Evolutionary conservation across 2,329 filamentous ascomycete genomes (phyloP), one percentile per base, ranked within the genome.

Genomic region (Botryotinia globosa): DNA sequence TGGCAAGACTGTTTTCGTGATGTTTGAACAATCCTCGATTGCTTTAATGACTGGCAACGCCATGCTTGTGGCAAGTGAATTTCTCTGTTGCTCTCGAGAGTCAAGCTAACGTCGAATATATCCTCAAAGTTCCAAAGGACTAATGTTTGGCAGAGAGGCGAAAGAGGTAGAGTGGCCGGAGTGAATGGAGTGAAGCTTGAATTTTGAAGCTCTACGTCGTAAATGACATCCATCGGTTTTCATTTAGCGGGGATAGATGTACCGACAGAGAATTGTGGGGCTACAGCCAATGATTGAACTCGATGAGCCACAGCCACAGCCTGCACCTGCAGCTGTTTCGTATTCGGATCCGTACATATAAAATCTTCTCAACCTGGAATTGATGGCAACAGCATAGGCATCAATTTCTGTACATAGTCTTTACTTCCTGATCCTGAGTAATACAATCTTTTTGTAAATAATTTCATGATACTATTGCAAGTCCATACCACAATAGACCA

Each of bases 1-100:
- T 16, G 94, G 94, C 76, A 89, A 84, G 76, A 97, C 90, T 0
- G 92, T 92, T 78, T 89, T 88, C 76, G 86, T 84, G 82, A 90
- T 97, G 81, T 94, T 90, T 77, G 91, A 89, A 82, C 92, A 95
- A 76, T 97, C 93, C 75, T 86, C 83, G 20, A 96, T 84, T 54
- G 88, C 87, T 76, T 88, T 87, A 76, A 97, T 83, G n/a, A 86
- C 82, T 9, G 94, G 94, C 32, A 97, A 83, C 74, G 91, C 87
- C 91, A 95, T 56, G 12, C 29, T 66, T 67, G 44, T 5, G 54
- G 16, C 22, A 29, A 61, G n/a, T 10, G 61, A 16, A 37, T 29
- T 37, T 42, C 34, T 56, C 18, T 67, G n/a, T 67, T 37, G 37
- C 7, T 16, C 16, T 16, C 16, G 12, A 51, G 22, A 34, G 20